Percentiles rank a stretch among this genome's conserved stretches.
These are phyloP conservation scores for Cystobasidium tubakii DNA, from an alignment of 768 basidiomycete genomes.

Conservation along the genomic window DNA sequence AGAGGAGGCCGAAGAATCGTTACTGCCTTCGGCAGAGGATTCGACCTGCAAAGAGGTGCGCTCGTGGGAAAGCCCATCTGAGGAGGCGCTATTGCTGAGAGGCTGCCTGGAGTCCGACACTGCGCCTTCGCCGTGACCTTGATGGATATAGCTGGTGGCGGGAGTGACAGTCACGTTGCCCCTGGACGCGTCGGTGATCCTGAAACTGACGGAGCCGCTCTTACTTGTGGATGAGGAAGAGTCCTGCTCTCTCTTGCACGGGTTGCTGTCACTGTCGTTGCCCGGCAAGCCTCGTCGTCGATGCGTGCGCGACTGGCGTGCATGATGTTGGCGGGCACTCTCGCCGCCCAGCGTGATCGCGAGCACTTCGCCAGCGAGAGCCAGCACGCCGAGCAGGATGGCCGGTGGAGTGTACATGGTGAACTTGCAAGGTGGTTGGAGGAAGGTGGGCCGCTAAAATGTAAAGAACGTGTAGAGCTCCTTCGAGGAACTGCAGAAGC, in stretches of 20 bases:
- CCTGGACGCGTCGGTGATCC: neutral
- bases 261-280: neutral
- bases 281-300: neutral
- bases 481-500: too few species aligned
- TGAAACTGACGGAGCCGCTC: neutral
- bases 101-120: neutral
- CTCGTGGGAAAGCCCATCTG: neutral
- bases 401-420: slow-evolving; percentile 8
- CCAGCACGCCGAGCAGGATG: neutral
- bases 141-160: slow-evolving; percentile 9
- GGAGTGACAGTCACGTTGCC: slow-evolving; percentile 15
- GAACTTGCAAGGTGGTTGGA: neutral
- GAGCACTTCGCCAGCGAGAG: slow-evolving; percentile 10
- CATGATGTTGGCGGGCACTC: neutral
- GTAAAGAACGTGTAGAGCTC: too few species aligned
- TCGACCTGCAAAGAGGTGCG: slow-evolving; percentile 1
- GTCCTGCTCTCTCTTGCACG: neutral
- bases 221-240: neutral
- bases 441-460: too few species aligned
- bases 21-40: neutral
- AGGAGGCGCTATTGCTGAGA: neutral
- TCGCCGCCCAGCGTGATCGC: neutral
- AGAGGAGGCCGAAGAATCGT: neutral
- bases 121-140: neutral
- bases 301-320: slow-evolving; percentile 2